Conservation (phyloP, 75 land plant genomes). For the Larix kaempferi region DNA sequence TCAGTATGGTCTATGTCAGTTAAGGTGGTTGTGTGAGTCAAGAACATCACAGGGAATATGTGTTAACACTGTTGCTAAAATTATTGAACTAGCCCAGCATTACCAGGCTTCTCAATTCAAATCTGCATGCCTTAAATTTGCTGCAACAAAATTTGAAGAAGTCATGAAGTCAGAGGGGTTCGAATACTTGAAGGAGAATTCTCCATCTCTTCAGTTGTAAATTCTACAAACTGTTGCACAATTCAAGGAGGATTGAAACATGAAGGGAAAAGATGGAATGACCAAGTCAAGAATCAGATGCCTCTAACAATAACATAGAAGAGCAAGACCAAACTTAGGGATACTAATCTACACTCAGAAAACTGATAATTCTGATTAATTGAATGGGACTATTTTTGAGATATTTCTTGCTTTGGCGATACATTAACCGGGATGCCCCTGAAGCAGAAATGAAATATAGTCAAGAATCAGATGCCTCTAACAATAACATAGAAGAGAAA, state of each 20-base stretch:
- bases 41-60: conserved; percentile 59
- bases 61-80: conserved; percentile 69
- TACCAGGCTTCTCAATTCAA: conserved; percentile 63
- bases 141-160: conserved; percentile 47
- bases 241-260: conserved; percentile 6
- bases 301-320: not conserved
- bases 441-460: not conserved
- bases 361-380: not conserved
- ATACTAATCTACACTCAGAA: not conserved
- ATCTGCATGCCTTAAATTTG: conserved; percentile 59
- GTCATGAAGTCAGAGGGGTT: conserved; percentile 46
- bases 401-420: not conserved
- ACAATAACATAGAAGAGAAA: not conserved
- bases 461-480: not conserved
- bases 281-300: not conserved
- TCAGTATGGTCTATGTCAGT: conserved; percentile 56
- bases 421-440: not conserved
- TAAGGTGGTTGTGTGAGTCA: conserved; percentile 58
- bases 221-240: conserved; percentile 34
- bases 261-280: not conserved
- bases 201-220: conserved; percentile 37
- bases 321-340: not conserved
- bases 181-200: conserved; percentile 36
- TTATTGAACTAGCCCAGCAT: conserved; percentile 66
- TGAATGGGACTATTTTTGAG: not conserved